phyloP scores from a whole-genome alignment of 805 yeast species.

The Zygosaccharomyces lentus region DNA sequence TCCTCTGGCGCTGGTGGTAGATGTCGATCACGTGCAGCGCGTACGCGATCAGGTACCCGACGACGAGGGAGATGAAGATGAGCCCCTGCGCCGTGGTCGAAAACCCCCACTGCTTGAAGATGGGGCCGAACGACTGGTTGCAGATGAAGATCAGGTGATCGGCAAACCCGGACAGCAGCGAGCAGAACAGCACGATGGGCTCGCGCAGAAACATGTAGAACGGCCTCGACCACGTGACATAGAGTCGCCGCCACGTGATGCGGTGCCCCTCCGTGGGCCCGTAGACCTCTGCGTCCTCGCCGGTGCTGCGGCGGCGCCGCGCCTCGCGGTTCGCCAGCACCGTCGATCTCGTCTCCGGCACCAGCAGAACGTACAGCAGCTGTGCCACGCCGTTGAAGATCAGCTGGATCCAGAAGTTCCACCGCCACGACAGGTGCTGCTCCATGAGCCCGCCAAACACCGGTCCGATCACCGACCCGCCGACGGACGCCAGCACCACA shows the following conservation, averaged over 20 bases:
- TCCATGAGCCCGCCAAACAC: constrained; percentile 10
- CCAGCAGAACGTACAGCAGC: constrained; percentile 5
- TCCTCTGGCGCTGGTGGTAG: not conserved
- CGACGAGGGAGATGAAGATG: constrained; percentile 7
- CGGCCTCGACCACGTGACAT: constrained; percentile 8
- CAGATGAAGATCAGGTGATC: constrained; percentile 12
- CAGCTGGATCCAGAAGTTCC: constrained; percentile 12
- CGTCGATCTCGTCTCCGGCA: constrained; percentile 10
- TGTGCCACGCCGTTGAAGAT: constrained; percentile 10
- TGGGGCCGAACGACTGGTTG: constrained; percentile 9
- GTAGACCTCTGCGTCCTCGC: constrained; percentile 7
- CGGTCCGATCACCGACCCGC: constrained; percentile 10
- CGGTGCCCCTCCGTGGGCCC: constrained; percentile 7
- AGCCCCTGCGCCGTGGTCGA: constrained; percentile 8
- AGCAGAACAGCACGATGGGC: constrained; percentile 9
- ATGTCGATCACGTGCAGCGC: constrained; percentile 3
- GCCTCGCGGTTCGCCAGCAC: constrained; percentile 9
- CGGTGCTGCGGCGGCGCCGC: constrained; percentile 7
- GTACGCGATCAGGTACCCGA: constrained; percentile 7
- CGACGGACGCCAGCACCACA: constrained; percentile 6
- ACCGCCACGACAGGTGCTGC: constrained; percentile 10
- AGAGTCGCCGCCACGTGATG: not conserved
- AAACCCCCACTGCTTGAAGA: constrained; percentile 9
- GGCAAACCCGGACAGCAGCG: constrained; percentile 9
- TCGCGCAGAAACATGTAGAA: constrained; percentile 10